phyloP scores from a whole-genome alignment of 192 early-diverging fungal genomes.

The Coemansia sp. region DNA sequence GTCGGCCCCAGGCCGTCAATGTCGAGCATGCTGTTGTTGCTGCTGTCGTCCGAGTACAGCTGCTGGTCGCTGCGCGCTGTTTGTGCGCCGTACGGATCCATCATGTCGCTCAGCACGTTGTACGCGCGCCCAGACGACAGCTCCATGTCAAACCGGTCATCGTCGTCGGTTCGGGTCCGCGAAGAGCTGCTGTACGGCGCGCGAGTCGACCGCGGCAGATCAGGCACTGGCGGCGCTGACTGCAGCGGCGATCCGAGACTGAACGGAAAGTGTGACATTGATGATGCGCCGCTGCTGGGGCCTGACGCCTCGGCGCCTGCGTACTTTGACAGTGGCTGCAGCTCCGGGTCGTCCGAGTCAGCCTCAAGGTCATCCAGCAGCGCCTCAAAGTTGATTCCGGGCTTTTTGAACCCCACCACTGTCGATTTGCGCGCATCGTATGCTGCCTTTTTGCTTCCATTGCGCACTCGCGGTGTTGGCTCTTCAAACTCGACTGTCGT shows the following conservation, averaged over 20 bases:
- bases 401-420: constrained; percentile 36
- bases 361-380: constrained; percentile 40
- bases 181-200: constrained; percentile 9
- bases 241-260: constrained; percentile 22
- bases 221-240: constrained; percentile 24
- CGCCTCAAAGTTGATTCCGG: constrained; percentile 49
- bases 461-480: constrained; percentile 1
- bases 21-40: constrained; percentile 35
- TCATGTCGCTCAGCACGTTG: constrained; percentile 42
- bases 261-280: constrained; percentile 15
- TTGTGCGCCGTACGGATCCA: constrained; percentile 39
- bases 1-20: constrained; percentile 29
- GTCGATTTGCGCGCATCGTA: constrained; percentile 49
- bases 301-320: background rate
- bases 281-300: constrained; percentile 7
- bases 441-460: constrained; percentile 14
- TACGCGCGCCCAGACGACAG: constrained; percentile 39
- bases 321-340: constrained; percentile 11
- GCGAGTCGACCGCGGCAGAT: constrained; percentile 12
- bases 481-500: background rate
- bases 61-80: constrained; percentile 25
- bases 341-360: constrained; percentile 16
- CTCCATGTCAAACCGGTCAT: constrained; percentile 23
- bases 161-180: constrained; percentile 8
- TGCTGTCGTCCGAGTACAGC: constrained; percentile 41